A percentile compares a stretch with the other conserved stretches of the same genome.
phyloP scores from a whole-genome alignment of 495 filamentous ascomycete genomes.

The Talaromyces nanjingensis region DNA sequence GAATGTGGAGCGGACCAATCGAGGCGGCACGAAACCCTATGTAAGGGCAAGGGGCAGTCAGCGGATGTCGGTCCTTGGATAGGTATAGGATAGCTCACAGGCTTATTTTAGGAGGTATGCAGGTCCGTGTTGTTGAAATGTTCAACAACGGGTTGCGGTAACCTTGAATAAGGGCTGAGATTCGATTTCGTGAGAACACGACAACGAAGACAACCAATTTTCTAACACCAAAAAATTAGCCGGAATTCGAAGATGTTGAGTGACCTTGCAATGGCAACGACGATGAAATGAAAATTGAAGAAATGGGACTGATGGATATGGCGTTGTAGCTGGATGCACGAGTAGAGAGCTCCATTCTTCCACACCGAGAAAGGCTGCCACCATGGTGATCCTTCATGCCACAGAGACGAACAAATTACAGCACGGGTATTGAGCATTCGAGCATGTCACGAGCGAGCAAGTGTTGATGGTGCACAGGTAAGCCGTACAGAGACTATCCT shows the following conservation, averaged over 20 bases:
- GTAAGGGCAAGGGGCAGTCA: slow-evolving; percentile 39
- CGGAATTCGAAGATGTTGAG: not conserved
- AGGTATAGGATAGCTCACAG: slow-evolving; percentile 9
- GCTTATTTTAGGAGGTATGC: slow-evolving; percentile 1
- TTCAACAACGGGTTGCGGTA: not conserved
- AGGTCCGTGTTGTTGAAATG: slow-evolving; percentile 5
- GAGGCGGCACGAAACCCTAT: slow-evolving; percentile 39
- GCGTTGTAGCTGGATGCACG: not conserved
- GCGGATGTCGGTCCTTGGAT: slow-evolving; percentile 16
- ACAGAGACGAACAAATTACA: not conserved
- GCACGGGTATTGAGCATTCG: not conserved
- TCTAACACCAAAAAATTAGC: not conserved
- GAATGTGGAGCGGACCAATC: slow-evolving; percentile 47
- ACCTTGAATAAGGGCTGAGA: slow-evolving; percentile 2
- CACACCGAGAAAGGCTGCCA: not conserved
- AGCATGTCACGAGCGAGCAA: not conserved
- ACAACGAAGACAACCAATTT: not conserved
- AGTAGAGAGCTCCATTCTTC: not conserved
- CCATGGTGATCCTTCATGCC: slow-evolving; percentile 5
- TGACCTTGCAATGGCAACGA: no score
- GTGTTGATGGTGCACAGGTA: not conserved
- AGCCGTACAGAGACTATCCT: not conserved
- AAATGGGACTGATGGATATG: not conserved
- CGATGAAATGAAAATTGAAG: not conserved
- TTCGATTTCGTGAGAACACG: slow-evolving; percentile 4